A percentile compares a stretch with the other conserved stretches of the same genome.
phyloP scores from a whole-genome alignment of 345 rosid species.

The Microthlaspi erraticum region DNA sequence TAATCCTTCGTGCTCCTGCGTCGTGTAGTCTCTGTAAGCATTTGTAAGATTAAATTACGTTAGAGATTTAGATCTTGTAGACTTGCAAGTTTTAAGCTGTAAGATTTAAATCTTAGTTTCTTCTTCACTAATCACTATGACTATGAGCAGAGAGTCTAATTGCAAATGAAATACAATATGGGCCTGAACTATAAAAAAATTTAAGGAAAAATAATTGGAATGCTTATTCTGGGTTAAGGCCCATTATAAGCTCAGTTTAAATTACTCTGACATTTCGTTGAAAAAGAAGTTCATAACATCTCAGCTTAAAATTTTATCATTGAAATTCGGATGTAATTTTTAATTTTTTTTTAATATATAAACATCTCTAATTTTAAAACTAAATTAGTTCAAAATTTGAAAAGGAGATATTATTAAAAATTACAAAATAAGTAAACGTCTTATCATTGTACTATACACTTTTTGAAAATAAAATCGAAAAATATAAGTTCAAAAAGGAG shows the following conservation, averaged over 20 bases:
- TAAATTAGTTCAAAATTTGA: too few species aligned
- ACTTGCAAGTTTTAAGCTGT: neutral
- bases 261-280: neutral
- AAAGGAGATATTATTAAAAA: too few species aligned
- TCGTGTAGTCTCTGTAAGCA: constrained; percentile 41
- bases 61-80: neutral
- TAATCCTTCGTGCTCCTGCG: constrained; percentile 43
- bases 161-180: constrained; percentile 18
- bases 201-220: neutral
- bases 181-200: constrained; percentile 6
- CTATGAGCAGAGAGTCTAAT: neutral
- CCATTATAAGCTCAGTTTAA: neutral
- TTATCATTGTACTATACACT: neutral
- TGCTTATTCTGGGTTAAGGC: neutral
- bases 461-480: neutral
- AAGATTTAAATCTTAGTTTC: neutral
- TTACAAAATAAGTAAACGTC: neutral
- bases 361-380: too few species aligned
- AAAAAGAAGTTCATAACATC: neutral
- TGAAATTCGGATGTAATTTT: too few species aligned
- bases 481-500: neutral
- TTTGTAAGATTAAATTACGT: neutral
- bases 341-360: too few species aligned
- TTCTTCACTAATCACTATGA: neutral
- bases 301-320: neutral